Evolutionary conservation across 257 asterid species (phyloP).

Genomic region (Ballota nigra): DNA sequence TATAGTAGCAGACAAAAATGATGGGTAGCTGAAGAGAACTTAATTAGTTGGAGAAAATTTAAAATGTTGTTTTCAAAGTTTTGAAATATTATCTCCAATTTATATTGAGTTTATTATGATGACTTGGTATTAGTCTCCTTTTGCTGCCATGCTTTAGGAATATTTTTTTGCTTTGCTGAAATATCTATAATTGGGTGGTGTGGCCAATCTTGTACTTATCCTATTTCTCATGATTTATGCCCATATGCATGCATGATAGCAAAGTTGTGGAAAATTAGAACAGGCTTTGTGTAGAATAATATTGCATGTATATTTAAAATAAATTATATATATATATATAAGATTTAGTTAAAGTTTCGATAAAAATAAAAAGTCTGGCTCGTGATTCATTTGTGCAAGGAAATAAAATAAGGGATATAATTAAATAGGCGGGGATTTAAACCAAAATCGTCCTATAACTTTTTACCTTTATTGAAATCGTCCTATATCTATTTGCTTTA

Average conservation of each 20-base stretch:
- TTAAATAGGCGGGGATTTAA: no score
- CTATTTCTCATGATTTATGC: neutral
- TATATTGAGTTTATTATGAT: neutral
- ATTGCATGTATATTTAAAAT: neutral
- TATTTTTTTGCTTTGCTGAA: conserved; percentile 12
- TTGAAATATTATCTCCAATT: neutral
- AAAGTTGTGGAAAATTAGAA: neutral
- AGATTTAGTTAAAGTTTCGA: no score
- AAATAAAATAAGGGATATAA: no score
- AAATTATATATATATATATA: neutral
- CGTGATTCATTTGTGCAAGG: no score
- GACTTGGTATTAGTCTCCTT: conserved; percentile 11
- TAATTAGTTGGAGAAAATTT: neutral
- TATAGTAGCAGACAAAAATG: conserved; percentile 25
- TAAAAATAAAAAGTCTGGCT: no score
- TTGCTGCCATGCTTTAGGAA: conserved; percentile 31
- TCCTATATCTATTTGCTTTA: no score
- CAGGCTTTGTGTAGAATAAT: neutral
- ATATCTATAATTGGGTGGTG: conserved; percentile 8
- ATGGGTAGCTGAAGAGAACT: conserved; percentile 17
- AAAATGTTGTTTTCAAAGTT: conserved; percentile 21
- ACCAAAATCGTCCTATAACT: no score
- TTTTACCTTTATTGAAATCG: no score
- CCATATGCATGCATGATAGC: conserved; percentile 29
- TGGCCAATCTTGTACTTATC: conserved; percentile 17